A percentile compares a stretch with the other conserved stretches of the same genome.
Conservation (phyloP, 495 filamentous ascomycete genomes). For the Bombardia bombarda region DNA sequence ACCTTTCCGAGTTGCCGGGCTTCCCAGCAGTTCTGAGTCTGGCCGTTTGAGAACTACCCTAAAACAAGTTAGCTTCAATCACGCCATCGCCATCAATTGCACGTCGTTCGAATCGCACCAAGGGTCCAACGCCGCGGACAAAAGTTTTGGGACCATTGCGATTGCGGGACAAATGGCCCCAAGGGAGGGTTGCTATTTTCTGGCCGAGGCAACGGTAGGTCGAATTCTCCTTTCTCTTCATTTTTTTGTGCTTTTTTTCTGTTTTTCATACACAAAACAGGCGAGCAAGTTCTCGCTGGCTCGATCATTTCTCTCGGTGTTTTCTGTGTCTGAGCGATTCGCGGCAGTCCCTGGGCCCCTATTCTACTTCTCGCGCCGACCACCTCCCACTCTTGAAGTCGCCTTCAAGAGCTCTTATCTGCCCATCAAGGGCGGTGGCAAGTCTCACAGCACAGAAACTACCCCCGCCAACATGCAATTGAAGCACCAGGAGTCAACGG, state of each 20-base stretch:
- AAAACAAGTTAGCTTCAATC: constrained; percentile 17
- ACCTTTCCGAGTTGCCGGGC: too few relatives aligned
- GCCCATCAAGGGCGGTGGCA: constrained; percentile 5
- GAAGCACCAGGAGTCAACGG: constrained; percentile 16
- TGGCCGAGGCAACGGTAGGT: background rate
- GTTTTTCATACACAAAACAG: background rate
- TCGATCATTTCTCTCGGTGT: constrained; percentile 13
- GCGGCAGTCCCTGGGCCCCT: constrained; percentile 15
- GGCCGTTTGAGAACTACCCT: too few relatives aligned
- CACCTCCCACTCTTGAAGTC: constrained; percentile 11
- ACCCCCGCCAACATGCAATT: constrained; percentile 15
- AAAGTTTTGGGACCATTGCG: constrained; percentile 2
- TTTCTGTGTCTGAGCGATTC: constrained; percentile 14
- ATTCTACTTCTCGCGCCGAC: constrained; percentile 9
- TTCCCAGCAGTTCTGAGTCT: background rate
- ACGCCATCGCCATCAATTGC: constrained; percentile 20
- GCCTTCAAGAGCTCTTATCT: constrained; percentile 8
- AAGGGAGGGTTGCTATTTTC: too few relatives aligned
- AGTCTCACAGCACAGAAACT: constrained; percentile 3
- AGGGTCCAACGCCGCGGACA: constrained; percentile 5
- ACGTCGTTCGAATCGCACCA: constrained; percentile 10
- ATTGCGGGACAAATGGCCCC: background rate
- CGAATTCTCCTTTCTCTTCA: background rate
- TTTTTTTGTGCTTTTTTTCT: background rate
- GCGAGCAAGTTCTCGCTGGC: constrained; percentile 15